Conservation (phyloP, 495 filamentous ascomycete genomes). For the Rostrohypoxylon terebratum region DNA sequence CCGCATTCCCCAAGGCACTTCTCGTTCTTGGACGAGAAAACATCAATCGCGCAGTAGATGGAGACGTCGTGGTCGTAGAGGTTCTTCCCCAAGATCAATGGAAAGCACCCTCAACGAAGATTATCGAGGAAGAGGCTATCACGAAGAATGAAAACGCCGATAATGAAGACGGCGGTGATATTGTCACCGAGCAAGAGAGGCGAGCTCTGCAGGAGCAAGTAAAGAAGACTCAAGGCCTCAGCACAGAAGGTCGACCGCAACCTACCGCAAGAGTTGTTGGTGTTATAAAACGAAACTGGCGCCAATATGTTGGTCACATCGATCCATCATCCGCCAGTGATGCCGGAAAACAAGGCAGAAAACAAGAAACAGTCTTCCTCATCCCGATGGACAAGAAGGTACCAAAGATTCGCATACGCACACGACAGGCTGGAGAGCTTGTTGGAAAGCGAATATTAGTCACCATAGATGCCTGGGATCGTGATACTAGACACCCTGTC, state of each 20-base stretch:
- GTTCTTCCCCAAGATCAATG: conserved; percentile 93
- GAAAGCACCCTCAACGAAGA: conserved; percentile 94
- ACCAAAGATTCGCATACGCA: conserved; percentile 93
- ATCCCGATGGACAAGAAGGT: conserved; percentile 98
- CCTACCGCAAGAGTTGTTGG: conserved; percentile 95
- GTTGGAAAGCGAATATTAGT: conserved; percentile 94
- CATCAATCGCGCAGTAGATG: conserved; percentile 92
- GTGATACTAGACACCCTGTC: conserved; percentile 88
- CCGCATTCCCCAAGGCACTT: conserved; percentile 88
- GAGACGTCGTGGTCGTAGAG: conserved; percentile 92
- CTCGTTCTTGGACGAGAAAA: conserved; percentile 94
- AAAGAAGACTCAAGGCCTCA: conserved; percentile 83
- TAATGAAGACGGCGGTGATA: conserved; percentile 71
- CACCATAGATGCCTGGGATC: conserved; percentile 94
- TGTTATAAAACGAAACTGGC: conserved; percentile 93
- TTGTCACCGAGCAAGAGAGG: conserved; percentile 87
- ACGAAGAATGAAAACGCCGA: conserved; percentile 93
- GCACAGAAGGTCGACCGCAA: conserved; percentile 80
- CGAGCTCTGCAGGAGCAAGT: conserved; percentile 90
- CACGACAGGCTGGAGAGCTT: conserved; percentile 86
- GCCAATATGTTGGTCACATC: conserved; percentile 96
- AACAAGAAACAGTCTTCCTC: conserved; percentile 92
- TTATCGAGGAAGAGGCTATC: conserved; percentile 92
- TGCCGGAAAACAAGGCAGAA: conserved; percentile 74
- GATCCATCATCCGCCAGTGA: conserved; percentile 85